phyloP scores from a whole-genome alignment of 495 filamentous ascomycete species.

The Rostrohypoxylon terebratum region DNA sequence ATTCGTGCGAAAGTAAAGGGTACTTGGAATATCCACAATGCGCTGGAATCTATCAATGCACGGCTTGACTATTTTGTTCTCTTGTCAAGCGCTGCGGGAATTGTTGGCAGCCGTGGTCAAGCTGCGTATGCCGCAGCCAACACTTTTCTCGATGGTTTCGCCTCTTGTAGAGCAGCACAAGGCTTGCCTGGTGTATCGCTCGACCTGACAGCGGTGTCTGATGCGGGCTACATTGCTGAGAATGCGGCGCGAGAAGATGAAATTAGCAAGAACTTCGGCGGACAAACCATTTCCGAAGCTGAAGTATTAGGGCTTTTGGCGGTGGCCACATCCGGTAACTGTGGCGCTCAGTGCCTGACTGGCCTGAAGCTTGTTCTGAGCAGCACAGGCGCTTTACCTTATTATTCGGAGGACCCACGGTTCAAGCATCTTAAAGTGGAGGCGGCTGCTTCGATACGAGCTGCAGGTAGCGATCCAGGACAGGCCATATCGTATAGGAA shows the following conservation, averaged over 20 bases:
- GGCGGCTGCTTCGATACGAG: slow-evolving; percentile 38
- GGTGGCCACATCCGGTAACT: slow-evolving; percentile 35
- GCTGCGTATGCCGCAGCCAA: slow-evolving; percentile 71
- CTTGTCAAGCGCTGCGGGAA: slow-evolving; percentile 54
- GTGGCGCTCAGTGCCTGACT: slow-evolving; percentile 37
- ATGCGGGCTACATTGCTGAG: slow-evolving; percentile 48
- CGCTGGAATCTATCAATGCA: slow-evolving; percentile 39
- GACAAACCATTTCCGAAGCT: slow-evolving; percentile 39
- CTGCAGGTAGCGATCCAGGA: slow-evolving; percentile 28
- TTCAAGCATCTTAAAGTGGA: slow-evolving; percentile 38
- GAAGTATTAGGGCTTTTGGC: slow-evolving; percentile 40
- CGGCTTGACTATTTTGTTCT: slow-evolving; percentile 71
- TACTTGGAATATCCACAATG: slow-evolving; percentile 55
- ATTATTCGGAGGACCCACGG: slow-evolving; percentile 43
- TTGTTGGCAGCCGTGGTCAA: slow-evolving; percentile 67
- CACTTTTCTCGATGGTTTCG: slow-evolving; percentile 64
- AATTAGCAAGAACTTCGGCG: slow-evolving; percentile 41
- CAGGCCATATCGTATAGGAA: slow-evolving; percentile 38
- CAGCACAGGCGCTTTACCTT: slow-evolving; percentile 31
- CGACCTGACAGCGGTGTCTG: slow-evolving; percentile 45
- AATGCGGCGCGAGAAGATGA: slow-evolving; percentile 35
- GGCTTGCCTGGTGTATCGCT: slow-evolving; percentile 52
- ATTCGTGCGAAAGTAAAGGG: slow-evolving; percentile 55
- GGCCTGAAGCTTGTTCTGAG: slow-evolving; percentile 42
- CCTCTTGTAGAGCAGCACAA: slow-evolving; percentile 43